These are phyloP conservation scores for Globisporangium paroecandrum DNA, from an alignment of 352 stramenopile genomes.

Conservation along the genomic window DNA sequence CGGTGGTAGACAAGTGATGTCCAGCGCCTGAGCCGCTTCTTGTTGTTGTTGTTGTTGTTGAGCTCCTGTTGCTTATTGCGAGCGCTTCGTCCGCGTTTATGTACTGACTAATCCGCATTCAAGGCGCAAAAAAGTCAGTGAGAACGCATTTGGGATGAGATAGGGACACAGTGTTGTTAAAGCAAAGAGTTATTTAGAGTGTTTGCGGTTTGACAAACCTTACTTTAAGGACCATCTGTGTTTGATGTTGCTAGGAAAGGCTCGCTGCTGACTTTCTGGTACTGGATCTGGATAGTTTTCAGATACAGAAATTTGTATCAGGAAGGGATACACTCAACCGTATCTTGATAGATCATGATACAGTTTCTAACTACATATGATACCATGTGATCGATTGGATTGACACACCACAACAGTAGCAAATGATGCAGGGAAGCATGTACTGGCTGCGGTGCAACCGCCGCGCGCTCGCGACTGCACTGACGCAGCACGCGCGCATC, in stretches of 20 bases:
- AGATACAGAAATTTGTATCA: too few species aligned
- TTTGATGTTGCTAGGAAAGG: too few species aligned
- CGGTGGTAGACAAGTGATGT: not conserved
- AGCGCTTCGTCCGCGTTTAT: not conserved
- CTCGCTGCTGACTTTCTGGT: not conserved
- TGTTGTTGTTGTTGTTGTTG: not conserved
- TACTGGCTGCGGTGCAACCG: conserved; percentile 25
- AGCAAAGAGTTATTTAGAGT: not conserved
- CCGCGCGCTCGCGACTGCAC: conserved; percentile 13
- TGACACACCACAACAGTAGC: not conserved
- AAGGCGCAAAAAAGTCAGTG: not conserved
- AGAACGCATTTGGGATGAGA: not conserved
- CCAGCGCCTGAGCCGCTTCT: not conserved
- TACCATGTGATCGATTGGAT: not conserved
- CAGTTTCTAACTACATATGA: too few species aligned
- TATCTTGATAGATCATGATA: not conserved
- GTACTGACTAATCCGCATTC: not conserved
- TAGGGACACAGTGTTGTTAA: not conserved
- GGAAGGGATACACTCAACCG: not conserved
- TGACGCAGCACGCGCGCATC: conserved; percentile 9
- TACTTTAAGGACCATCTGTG: too few species aligned
- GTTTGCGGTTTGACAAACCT: too few species aligned
- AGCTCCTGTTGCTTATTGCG: not conserved
- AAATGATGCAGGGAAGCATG: conserved; percentile 15
- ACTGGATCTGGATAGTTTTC: not conserved